phyloP scores from a whole-genome alignment of 495 filamentous ascomycete genomes.

The Apodospora peruviana region DNA sequence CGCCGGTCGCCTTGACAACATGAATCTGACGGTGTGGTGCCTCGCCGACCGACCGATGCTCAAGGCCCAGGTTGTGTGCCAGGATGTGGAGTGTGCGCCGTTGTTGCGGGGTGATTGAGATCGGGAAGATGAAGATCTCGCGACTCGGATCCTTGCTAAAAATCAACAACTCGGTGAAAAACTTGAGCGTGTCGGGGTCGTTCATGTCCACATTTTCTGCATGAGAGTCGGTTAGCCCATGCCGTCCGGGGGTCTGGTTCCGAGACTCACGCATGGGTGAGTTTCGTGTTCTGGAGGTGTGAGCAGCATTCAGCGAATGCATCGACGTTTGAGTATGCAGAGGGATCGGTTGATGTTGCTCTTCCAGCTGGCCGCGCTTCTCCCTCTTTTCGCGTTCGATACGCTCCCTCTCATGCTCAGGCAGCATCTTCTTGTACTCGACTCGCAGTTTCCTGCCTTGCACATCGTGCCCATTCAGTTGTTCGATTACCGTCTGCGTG shows the following conservation, averaged over 20 bases:
- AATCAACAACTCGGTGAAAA: conserved; percentile 80
- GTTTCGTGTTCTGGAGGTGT: conserved; percentile 22
- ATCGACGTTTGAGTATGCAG: conserved; percentile 81
- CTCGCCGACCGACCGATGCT: conserved; percentile 80
- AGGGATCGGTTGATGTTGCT: conserved; percentile 71
- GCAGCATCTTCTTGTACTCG: conserved; percentile 99
- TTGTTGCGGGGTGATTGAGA: conserved; percentile 71
- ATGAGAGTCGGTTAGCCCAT: conserved; percentile 12
- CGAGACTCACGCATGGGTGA: conserved; percentile 34
- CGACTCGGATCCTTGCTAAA: conserved; percentile 76
- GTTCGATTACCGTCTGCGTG: conserved; percentile 81
- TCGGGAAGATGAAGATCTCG: conserved; percentile 78
- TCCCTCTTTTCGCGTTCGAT: conserved; percentile 98
- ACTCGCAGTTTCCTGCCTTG: conserved; percentile 91
- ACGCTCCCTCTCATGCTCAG: conserved; percentile 84
- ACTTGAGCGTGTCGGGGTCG: conserved; percentile 77
- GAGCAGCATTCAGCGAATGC: conserved; percentile 64
- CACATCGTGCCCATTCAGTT: conserved; percentile 90
- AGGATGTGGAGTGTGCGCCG: conserved; percentile 88
- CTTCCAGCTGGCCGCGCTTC: conserved; percentile 90
- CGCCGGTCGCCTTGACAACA: conserved; percentile 62
- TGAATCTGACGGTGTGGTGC: conserved; percentile 83
- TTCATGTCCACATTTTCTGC: conserved; percentile 78
- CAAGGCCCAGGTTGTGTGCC: conserved; percentile 89
- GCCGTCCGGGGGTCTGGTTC: conserved; percentile 21